A percentile compares a stretch with the other conserved stretches of the same genome.
Evolutionary conservation across 495 filamentous ascomycete species (phyloP).

Genomic region (Clohesyomyces aquaticus): DNA sequence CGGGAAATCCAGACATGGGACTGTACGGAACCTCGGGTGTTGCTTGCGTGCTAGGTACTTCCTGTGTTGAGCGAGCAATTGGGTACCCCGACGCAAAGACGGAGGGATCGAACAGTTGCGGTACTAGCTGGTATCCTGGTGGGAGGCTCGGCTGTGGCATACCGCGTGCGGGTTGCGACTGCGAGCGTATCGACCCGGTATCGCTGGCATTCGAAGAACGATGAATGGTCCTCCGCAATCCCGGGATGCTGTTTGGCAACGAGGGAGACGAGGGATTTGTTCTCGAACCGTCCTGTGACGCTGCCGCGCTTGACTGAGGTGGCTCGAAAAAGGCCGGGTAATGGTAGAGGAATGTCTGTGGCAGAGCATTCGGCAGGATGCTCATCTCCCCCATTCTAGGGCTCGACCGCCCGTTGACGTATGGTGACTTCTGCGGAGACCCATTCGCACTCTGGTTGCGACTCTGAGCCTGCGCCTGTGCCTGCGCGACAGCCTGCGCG

Average conservation of each 20-base stretch:
- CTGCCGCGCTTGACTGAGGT: constrained; percentile 47
- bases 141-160: constrained; percentile 51
- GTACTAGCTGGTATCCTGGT: constrained; percentile 48
- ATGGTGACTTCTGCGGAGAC: constrained; percentile 45
- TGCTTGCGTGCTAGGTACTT: constrained; percentile 5
- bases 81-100: constrained; percentile 40
- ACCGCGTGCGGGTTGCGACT: constrained; percentile 67
- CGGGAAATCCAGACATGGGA: constrained; percentile 36
- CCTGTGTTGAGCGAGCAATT: constrained; percentile 31
- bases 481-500: constrained; percentile 45
- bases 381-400: constrained; percentile 49
- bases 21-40: constrained; percentile 21
- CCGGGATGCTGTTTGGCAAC: constrained; percentile 56
- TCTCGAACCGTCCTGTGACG: constrained; percentile 44
- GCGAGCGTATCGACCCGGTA: constrained; percentile 60
- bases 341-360: constrained; percentile 54
- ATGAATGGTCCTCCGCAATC: constrained; percentile 61
- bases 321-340: constrained; percentile 54
- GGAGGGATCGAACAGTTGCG: constrained; percentile 47
- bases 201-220: constrained; percentile 61
- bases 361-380: constrained; percentile 56
- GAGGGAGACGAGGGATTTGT: constrained; percentile 70
- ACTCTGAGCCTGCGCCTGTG: constrained; percentile 57
- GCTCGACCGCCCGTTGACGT: constrained; percentile 44
- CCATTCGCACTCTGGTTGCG: constrained; percentile 34